A percentile compares a stretch with the other conserved stretches of the same genome.
Conservation (phyloP, 805 yeast genomes). For the Candida glaebosa region DNA sequence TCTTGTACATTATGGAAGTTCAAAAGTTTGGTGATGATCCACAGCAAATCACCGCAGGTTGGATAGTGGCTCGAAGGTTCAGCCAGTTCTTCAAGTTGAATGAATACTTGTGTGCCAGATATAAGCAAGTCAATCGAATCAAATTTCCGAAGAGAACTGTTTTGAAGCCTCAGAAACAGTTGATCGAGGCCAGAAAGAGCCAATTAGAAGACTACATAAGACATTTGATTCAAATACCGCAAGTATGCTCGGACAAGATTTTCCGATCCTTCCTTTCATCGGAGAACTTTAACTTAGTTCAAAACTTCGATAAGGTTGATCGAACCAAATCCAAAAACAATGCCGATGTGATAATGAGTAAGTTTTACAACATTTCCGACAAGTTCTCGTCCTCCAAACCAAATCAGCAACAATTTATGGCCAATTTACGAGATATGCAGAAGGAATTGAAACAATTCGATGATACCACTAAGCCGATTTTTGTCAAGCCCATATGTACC, state of each 20-base stretch:
- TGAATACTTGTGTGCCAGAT: slow-evolving; percentile 53
- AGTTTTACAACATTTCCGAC: slow-evolving; percentile 26
- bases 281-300: slow-evolving; percentile 47
- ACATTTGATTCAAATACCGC: slow-evolving; percentile 54
- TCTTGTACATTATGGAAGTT: slow-evolving; percentile 74
- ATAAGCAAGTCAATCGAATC: slow-evolving; percentile 46
- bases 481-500: slow-evolving; percentile 81
- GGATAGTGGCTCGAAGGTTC: slow-evolving; percentile 89
- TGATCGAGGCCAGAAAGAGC: slow-evolving; percentile 60
- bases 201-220: slow-evolving; percentile 63
- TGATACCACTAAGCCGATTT: slow-evolving; percentile 40
- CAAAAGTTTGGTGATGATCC: slow-evolving; percentile 47
- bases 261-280: slow-evolving; percentile 77
- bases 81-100: slow-evolving; percentile 78
- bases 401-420: slow-evolving; percentile 15
- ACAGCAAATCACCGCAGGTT: slow-evolving; percentile 57
- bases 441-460: slow-evolving; percentile 52
- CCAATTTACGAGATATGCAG: slow-evolving; percentile 47
- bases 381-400: slow-evolving; percentile 7
- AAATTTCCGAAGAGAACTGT: slow-evolving; percentile 63
- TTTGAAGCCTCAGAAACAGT: slow-evolving; percentile 63
- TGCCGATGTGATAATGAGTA: slow-evolving; percentile 31
- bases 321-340: slow-evolving; percentile 12
- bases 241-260: slow-evolving; percentile 68
- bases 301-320: slow-evolving; percentile 23